phyloP scores from a whole-genome alignment of 139 green algal genomes.

The Picochlorum costavermella region DNA sequence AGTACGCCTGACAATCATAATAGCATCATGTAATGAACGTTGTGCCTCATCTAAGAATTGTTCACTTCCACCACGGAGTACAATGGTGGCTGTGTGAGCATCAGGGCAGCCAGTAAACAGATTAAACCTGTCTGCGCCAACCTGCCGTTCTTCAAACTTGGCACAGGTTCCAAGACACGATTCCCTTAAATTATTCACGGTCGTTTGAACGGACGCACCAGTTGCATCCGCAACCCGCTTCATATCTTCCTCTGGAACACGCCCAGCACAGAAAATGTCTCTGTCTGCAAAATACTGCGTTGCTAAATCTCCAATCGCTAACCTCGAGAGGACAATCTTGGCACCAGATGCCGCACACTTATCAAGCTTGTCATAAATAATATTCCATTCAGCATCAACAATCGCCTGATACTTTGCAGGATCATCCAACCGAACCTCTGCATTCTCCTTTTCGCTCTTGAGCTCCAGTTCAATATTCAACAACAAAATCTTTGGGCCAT shows the following conservation, averaged over 20 bases:
- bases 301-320: constrained; percentile 89
- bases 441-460: constrained; percentile 97
- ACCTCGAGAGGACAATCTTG: constrained; percentile 84
- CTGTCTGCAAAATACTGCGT: constrained; percentile 98
- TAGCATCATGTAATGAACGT: constrained; percentile 92
- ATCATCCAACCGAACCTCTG: constrained; percentile 88
- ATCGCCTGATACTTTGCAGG: constrained; percentile 93
- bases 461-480: constrained; percentile 99
- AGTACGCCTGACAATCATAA: constrained; percentile 94
- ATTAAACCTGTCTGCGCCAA: constrained; percentile 96
- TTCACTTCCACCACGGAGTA: constrained; percentile 90
- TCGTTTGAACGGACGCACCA: constrained; percentile 75
- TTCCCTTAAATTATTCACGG: constrained; percentile 83
- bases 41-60: constrained; percentile 91
- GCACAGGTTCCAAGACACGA: constrained; percentile 74
- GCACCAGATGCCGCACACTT: constrained; percentile 76
- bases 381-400: constrained; percentile 98
- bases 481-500: constrained; percentile 84
- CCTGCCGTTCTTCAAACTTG: constrained; percentile 92
- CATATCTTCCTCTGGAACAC: constrained; percentile 82
- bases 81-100: constrained; percentile 87
- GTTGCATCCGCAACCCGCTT: constrained; percentile 80
- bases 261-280: constrained; percentile 94
- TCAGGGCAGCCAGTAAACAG: constrained; percentile 90
- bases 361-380: constrained; percentile 98